Conservation (phyloP, 1,284 basidiomycete genomes). For the Albatrellus sp. region DNA sequence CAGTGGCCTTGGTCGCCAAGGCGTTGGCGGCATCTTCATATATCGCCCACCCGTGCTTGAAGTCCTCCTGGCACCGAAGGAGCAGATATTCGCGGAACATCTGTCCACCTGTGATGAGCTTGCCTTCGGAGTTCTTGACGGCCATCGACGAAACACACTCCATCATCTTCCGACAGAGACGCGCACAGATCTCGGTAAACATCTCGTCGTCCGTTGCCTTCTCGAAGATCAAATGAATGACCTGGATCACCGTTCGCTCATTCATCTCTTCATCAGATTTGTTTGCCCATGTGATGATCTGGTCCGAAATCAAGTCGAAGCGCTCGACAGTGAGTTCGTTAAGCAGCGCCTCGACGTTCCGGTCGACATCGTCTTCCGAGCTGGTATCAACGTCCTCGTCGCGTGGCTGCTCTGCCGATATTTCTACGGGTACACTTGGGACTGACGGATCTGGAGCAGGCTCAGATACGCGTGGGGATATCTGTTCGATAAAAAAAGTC, state of each 20-base stretch:
- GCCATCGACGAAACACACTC: slow-evolving; percentile 79
- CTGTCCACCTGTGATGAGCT: slow-evolving; percentile 77
- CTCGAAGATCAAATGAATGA: slow-evolving; percentile 88
- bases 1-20: slow-evolving; percentile 20
- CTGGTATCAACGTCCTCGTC: slow-evolving; percentile 37
- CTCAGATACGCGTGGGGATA: too few species aligned
- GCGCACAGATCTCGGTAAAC: slow-evolving; percentile 96
- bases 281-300: slow-evolving; percentile 89
- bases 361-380: slow-evolving; percentile 76
- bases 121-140: slow-evolving; percentile 66
- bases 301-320: slow-evolving; percentile 93
- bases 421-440: too few species aligned
- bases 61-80: slow-evolving; percentile 86
- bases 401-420: too few species aligned
- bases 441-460: too few species aligned
- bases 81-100: slow-evolving; percentile 93
- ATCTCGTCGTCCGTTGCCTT: slow-evolving; percentile 90
- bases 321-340: slow-evolving; percentile 98
- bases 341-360: slow-evolving; percentile 87
- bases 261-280: slow-evolving; percentile 88
- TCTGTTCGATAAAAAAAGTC: too few species aligned
- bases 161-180: slow-evolving; percentile 89
- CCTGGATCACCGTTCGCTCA: slow-evolving; percentile 87
- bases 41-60: slow-evolving; percentile 81
- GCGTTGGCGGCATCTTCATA: slow-evolving; percentile 40